Conservation (phyloP, 495 filamentous ascomycete species). For the Xylaria intraflava region DNA sequence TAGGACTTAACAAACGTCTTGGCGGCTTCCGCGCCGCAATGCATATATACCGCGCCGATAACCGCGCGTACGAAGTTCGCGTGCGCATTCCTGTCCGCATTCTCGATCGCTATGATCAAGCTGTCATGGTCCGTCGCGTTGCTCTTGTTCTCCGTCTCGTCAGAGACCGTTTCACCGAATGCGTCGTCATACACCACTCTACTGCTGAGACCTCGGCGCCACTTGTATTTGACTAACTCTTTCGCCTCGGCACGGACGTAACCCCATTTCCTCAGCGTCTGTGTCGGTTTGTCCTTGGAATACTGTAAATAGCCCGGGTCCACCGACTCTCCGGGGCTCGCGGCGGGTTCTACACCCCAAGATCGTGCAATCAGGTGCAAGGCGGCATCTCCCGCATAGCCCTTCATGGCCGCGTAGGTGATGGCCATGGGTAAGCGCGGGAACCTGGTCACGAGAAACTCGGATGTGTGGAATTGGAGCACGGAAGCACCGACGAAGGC, state of each 20-base stretch:
- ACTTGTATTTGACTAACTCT: slow-evolving; percentile 43
- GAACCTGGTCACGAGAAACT: slow-evolving; percentile 78
- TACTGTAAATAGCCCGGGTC: slow-evolving; percentile 92
- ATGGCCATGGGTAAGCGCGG: slow-evolving; percentile 82
- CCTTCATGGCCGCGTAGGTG: slow-evolving; percentile 73
- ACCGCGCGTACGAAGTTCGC: slow-evolving; percentile 72
- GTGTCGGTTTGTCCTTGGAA: slow-evolving; percentile 52
- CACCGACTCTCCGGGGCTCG: slow-evolving; percentile 79
- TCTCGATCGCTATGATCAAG: slow-evolving; percentile 7
- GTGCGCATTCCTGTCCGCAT: slow-evolving; percentile 28
- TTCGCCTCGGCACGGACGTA: slow-evolving; percentile 33
- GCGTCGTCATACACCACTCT: slow-evolving; percentile 71
- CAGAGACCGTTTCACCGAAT: slow-evolving; percentile 57
- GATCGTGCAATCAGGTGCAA: slow-evolving; percentile 63
- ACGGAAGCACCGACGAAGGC: slow-evolving; percentile 74
- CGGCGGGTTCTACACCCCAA: slow-evolving; percentile 86
- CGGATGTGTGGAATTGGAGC: slow-evolving; percentile 76
- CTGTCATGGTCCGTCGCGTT: slow-evolving; percentile 13
- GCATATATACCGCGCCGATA: slow-evolving; percentile 76
- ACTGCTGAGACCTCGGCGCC: slow-evolving; percentile 63
- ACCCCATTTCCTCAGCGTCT: slow-evolving; percentile 37
- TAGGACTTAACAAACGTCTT: slow-evolving; percentile 78
- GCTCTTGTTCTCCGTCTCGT: slow-evolving; percentile 12
- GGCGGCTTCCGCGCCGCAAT: slow-evolving; percentile 60
- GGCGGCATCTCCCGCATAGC: slow-evolving; percentile 67